Percentiles rank a stretch among this genome's conserved stretches.
These are phyloP conservation scores for Gomphus bonarii DNA, from an alignment of 1,284 basidiomycete genomes.

Conservation along the genomic window DNA sequence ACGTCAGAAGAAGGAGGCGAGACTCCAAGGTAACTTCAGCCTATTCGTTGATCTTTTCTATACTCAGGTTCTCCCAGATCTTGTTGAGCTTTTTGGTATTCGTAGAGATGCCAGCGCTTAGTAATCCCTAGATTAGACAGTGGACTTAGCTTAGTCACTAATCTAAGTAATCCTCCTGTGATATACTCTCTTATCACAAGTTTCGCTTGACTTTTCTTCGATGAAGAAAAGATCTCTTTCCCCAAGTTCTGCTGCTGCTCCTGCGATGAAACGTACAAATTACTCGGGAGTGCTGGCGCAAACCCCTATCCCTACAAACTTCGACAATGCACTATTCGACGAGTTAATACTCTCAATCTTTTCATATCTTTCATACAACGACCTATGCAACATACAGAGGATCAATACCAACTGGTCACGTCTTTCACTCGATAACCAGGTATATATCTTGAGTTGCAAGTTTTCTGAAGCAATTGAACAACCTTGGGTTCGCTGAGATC, in stretches of 20 bases:
- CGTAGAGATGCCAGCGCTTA: constrained; percentile 2
- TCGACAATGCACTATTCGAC: constrained; percentile 56
- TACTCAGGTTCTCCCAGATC: background rate
- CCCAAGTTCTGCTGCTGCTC: background rate
- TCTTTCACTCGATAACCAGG: constrained; percentile 48
- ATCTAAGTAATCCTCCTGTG: background rate
- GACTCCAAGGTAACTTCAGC: constrained; percentile 49
- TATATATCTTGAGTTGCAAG: constrained; percentile 23
- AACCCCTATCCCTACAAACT: constrained; percentile 20
- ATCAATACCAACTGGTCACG: constrained; percentile 57
- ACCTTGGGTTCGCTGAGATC: constrained; percentile 17
- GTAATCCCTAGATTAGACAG: background rate
- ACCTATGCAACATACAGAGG: constrained; percentile 56
- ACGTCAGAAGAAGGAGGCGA: constrained; percentile 61
- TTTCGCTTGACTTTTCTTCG: background rate
- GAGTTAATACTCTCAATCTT: constrained; percentile 67
- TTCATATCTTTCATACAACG: constrained; percentile 51
- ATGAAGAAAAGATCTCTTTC: background rate
- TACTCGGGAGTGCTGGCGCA: too few relatives aligned
- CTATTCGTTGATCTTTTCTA: background rate
- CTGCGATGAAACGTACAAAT: background rate
- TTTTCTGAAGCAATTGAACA: constrained; percentile 10
- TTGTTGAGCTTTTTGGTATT: constrained; percentile 17
- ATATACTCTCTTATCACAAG: background rate
- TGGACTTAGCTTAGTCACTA: background rate